Evolutionary conservation across 805 yeast species (phyloP).

Genomic region (Saturnispora galanensis): DNA sequence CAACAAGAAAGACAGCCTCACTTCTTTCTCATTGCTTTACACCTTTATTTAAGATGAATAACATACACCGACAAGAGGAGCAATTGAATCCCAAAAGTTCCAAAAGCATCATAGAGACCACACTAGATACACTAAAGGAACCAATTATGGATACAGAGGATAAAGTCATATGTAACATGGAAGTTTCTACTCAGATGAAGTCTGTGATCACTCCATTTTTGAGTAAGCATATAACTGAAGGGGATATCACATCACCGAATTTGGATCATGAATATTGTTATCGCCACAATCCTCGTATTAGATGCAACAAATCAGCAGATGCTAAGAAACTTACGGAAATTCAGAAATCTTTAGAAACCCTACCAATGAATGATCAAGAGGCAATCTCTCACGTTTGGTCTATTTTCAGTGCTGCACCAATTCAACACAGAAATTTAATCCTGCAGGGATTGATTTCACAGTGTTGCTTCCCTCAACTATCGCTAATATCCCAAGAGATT

Average conservation of each 20-base stretch:
- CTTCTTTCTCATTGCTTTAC: too few species aligned
- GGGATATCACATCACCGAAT: conserved; percentile 16
- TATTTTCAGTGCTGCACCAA: conserved; percentile 65
- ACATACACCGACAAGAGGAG: background rate
- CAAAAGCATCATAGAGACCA: background rate
- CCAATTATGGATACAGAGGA: background rate
- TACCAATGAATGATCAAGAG: conserved; percentile 64
- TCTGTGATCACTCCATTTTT: conserved; percentile 29
- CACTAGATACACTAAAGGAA: too few species aligned
- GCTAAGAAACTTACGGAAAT: conserved; percentile 52
- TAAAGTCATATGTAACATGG: conserved; percentile 5
- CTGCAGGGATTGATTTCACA: conserved; percentile 77
- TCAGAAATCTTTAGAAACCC: conserved; percentile 44
- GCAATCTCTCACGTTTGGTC: conserved; percentile 81
- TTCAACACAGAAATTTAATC: conserved; percentile 61
- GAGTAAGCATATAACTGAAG: conserved; percentile 28
- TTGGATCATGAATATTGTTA: conserved; percentile 66
- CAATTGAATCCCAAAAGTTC: background rate
- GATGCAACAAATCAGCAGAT: conserved; percentile 61
- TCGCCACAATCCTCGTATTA: conserved; percentile 84
- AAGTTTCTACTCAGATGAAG: conserved; percentile 1
- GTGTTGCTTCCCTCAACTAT: conserved; percentile 91
- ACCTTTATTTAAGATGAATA: background rate
- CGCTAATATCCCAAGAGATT: conserved; percentile 75
- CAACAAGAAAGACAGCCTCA: background rate